phyloP scores from a whole-genome alignment of 169 alveolate species.

The Babesia sp. region DNA sequence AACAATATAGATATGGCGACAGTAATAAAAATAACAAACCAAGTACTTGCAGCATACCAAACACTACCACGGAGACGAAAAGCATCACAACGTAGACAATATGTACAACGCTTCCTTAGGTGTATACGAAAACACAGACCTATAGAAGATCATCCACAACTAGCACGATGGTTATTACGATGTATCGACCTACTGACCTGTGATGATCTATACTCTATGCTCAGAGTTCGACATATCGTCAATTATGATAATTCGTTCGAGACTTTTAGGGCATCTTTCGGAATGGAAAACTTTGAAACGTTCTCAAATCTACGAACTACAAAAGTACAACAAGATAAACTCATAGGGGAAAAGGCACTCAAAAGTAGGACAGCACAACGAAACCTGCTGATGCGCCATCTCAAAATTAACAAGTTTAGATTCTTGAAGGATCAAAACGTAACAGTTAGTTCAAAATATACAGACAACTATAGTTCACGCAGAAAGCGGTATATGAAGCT shows the following conservation, averaged over 20 bases:
- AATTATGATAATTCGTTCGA: slow-evolving; percentile 66
- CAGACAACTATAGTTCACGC: not conserved
- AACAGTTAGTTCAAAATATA: slow-evolving; percentile 23
- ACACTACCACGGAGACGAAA: slow-evolving; percentile 39
- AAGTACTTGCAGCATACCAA: slow-evolving; percentile 61
- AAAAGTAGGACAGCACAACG: slow-evolving; percentile 48
- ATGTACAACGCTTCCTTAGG: slow-evolving; percentile 28
- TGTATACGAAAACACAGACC: slow-evolving; percentile 50
- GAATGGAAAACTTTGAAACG: slow-evolving; percentile 57
- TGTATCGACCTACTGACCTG: slow-evolving; percentile 58
- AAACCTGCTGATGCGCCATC: slow-evolving; percentile 50
- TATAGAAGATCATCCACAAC: slow-evolving; percentile 40
- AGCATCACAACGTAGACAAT: slow-evolving; percentile 39
- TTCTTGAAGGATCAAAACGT: slow-evolving; percentile 60
- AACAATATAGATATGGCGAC: slow-evolving; percentile 50
- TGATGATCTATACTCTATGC: slow-evolving; percentile 52
- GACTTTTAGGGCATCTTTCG: slow-evolving; percentile 59
- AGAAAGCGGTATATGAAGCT: slow-evolving; percentile 68
- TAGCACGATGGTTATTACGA: slow-evolving; percentile 32
- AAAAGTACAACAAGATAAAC: slow-evolving; percentile 39
- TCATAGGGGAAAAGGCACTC: slow-evolving; percentile 47
- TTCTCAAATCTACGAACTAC: slow-evolving; percentile 50
- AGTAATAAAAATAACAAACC: slow-evolving; percentile 48
- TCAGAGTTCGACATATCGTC: slow-evolving; percentile 49
- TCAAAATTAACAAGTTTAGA: slow-evolving; percentile 51